phyloP scores from a whole-genome alignment of 345 rosid species.

The Ceriops tagal region DNA sequence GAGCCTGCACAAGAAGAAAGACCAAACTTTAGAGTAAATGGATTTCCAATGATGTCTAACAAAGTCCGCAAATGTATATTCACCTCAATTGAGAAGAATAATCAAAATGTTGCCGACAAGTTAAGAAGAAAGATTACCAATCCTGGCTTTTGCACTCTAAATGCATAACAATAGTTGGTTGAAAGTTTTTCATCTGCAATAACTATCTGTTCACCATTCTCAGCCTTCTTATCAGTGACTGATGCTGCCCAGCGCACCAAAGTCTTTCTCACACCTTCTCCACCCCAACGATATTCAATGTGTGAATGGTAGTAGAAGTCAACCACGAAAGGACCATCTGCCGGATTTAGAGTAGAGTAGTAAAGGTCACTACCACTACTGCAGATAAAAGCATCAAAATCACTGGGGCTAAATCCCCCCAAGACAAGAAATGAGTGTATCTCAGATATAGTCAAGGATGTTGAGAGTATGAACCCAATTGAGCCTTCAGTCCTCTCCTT shows the following conservation, averaged over 20 bases:
- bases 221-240: conserved; percentile 48
- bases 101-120: background rate
- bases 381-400: conserved; percentile 94
- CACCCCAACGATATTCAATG: conserved; percentile 98
- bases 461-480: conserved; percentile 79
- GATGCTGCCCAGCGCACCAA: conserved; percentile 84
- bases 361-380: conserved; percentile 94
- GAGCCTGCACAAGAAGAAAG: conserved; percentile 45
- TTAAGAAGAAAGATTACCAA: conserved; percentile 38
- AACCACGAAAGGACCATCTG: conserved; percentile 64
- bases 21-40: background rate
- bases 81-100: conserved; percentile 9
- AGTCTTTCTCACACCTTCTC: conserved; percentile 94
- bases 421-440: conserved; percentile 62
- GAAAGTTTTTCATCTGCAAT: conserved; percentile 78
- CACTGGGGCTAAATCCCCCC: conserved; percentile 61
- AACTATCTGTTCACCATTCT: conserved; percentile 51
- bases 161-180: conserved; percentile 81
- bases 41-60: background rate
- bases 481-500: conserved; percentile 83
- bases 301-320: conserved; percentile 97
- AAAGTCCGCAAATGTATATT: background rate
- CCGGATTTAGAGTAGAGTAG: conserved; percentile 64
- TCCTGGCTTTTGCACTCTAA: conserved; percentile 56
- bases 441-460: conserved; percentile 86